Evolutionary conservation across 2,329 filamentous ascomycete genomes (phyloP), one percentile per base, ranked within the genome.

Genomic region (Albifimbria verrucaria): DNA sequence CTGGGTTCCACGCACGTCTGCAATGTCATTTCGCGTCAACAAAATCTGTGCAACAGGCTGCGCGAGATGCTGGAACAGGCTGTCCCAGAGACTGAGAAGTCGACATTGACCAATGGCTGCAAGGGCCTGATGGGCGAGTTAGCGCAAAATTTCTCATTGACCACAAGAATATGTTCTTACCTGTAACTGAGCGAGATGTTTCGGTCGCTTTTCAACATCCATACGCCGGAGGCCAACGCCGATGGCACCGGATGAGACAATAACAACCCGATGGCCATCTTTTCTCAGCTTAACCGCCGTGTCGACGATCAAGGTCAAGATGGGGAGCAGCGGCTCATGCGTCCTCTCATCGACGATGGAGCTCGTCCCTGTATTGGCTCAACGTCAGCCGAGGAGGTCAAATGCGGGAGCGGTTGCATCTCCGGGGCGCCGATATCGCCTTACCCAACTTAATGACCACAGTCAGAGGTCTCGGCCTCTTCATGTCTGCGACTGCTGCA

Each of bases 291-390:
- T 89, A 51, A 93, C 88, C 15, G 91, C 92, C 20, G 94, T 97
- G 74, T 97, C 92, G 59, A 97, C 94, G 59, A 99, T 97, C 55
- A 93, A 78, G 55, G 89, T 92, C 52, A 99, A 78, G 61, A 92
- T 96, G 4, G 92, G 94, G 39, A 99, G 81, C 32, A 97, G 83
- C 3, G 94, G 94, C 67, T 97, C 90, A 73, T 96, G 94, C 21
- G 90, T 96, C 68, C 87, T 89, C 70, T 99, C 94, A 73, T 97
- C 91, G 59, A 99, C 92, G 62, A 99, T 97, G n/a, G 94, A 97
- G 72, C 92, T 97, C 46, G 94, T 97, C 64, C 94, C 94, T 99
- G 62, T 55, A 54, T 52, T 50, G 22, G 41, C 7, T 11, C 20
- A 3, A 53, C 59, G 58, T 67, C 57, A 64, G 60, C 55, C 25